These are phyloP conservation scores for Hansenula sp. DNA, from an alignment of 1,139 yeast genomes.

Conservation along the genomic window DNA sequence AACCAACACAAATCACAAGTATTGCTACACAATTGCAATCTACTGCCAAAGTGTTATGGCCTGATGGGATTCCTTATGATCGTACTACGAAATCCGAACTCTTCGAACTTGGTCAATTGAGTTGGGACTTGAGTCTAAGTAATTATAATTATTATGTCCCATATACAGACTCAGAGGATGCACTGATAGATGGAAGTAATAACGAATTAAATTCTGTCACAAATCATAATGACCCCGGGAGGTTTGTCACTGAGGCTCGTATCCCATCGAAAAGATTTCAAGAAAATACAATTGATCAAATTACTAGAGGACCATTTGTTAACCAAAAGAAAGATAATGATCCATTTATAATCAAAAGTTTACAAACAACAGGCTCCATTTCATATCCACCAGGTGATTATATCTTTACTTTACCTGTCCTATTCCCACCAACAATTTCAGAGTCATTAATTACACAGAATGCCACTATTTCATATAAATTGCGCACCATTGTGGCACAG, in stretches of 20 bases:
- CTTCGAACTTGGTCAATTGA: conserved; percentile 43
- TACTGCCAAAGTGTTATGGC: conserved; percentile 44
- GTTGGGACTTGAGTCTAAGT: conserved; percentile 41
- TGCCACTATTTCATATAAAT: conserved; percentile 31
- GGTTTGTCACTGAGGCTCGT: conserved; percentile 16
- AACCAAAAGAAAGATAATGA: conserved; percentile 9
- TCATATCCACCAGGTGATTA: conserved; percentile 60
- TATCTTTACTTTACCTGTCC: conserved; percentile 68
- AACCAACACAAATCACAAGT: conserved; percentile 22
- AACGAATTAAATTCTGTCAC: conserved; percentile 5
- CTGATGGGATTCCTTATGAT: conserved; percentile 50
- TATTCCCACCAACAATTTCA: conserved; percentile 69
- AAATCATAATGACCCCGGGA: conserved; percentile 8
- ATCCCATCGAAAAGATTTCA: conserved; percentile 10
- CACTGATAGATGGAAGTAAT: conserved; percentile 20
- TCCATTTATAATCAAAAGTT: conserved; percentile 14
- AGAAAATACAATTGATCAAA: conserved; percentile 12
- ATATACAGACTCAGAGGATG: conserved; percentile 14
- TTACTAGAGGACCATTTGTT: conserved; percentile 11
- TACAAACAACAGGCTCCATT: conserved; percentile 8
- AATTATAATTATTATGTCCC: conserved; percentile 48
- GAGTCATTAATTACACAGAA: conserved; percentile 50
- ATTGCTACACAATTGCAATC: conserved; percentile 28
- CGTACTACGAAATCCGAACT: conserved; percentile 39
- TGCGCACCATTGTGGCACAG: conserved; percentile 22